These are phyloP conservation scores for Scenedesmus sp. DNA, from an alignment of 163 green algal species.

Conservation along the genomic window DNA sequence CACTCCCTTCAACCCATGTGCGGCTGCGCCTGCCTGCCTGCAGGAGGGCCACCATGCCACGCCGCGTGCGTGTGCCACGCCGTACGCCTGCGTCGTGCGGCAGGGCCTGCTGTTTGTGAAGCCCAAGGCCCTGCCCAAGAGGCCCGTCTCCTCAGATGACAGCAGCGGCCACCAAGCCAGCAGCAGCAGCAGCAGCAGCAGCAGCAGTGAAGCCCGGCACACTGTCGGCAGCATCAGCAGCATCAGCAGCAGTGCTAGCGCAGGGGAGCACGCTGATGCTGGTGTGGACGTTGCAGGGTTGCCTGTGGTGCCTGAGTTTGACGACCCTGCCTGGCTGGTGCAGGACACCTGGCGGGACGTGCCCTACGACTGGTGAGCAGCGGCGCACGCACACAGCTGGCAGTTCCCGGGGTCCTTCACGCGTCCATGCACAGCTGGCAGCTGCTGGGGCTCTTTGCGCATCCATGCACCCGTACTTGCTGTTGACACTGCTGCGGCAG, in stretches of 20 bases:
- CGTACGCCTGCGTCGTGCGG: slow-evolving; percentile 61
- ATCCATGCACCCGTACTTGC: no score
- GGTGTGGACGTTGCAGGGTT: slow-evolving; percentile 46
- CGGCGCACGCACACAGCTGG: background rate
- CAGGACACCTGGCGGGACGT: slow-evolving; percentile 73
- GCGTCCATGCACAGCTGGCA: background rate
- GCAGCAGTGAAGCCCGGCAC: background rate
- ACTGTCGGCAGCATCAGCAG: background rate
- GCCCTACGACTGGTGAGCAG: slow-evolving; percentile 62
- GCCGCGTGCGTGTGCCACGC: slow-evolving; percentile 66
- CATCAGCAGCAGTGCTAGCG: background rate
- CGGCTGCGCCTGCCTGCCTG: background rate
- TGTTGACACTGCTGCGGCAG: no score
- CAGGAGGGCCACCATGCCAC: slow-evolving; percentile 64
- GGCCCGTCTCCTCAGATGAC: background rate
- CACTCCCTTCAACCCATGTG: background rate
- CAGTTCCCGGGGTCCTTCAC: background rate
- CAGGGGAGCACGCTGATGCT: background rate
- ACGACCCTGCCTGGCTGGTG: slow-evolving; percentile 56
- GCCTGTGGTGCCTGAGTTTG: slow-evolving; percentile 67
- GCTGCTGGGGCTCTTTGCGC: background rate
- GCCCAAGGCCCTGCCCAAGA: slow-evolving; percentile 51
- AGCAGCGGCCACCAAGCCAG: background rate
- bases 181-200: slow-evolving; percentile 5
- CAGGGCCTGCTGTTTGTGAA: slow-evolving; percentile 81